Base-by-base conservation (phyloP, 1,139 yeast genomes). In the Casaregolazyma suthepensis region DNA sequence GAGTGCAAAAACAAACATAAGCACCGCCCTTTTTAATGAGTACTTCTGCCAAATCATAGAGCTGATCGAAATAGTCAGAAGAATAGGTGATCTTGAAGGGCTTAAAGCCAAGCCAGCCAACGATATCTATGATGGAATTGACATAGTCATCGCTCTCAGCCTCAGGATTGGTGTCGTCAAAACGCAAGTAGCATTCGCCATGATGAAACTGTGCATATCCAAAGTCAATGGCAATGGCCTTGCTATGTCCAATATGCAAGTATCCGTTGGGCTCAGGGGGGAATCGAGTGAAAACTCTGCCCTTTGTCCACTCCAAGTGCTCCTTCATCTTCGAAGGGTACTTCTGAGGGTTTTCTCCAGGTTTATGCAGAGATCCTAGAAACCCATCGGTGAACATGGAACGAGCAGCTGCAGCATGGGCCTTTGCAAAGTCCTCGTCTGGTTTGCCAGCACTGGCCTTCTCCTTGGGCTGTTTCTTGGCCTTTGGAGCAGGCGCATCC, bases 221-320 rank as follows among this genome's bases (percentile, higher is more conserved):
- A 70, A 93, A 93, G 70, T 93, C 91, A 56, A 93, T 96, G 80
- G 93, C 87, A 68, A 93, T 93, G 51, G 99, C 99, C 74, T 94
- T 94, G 49, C 96, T 87, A 69, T 93, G 99, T 47, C 99, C 99
- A 71, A 93, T 93, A 69, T 93, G 99, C 66, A 93, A 78, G 66
- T 83, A 93, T 55, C 99, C 99, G 69, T 91, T 91, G 51, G 99
- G 99, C 73, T 93, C 99, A 5, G 99, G 99, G 37, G 99, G 99
- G 75, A 93, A 93, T 68, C 99, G 82, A 1, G 99, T 94, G 65
- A 79, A 83, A 19, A 93, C 98, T 64, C 80, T 77, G 46, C 97
- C 96, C 37, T 80, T 77, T 43, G 96, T 89, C 58, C 81, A 81
- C 54, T 78, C 80, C 63, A 89, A 76, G 69, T 93, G 99, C 59